Percentiles rank a stretch among this genome's conserved stretches.
phyloP scores from a whole-genome alignment of 139 green algal species.

The Auxenochlorella pyrenoidosa region DNA sequence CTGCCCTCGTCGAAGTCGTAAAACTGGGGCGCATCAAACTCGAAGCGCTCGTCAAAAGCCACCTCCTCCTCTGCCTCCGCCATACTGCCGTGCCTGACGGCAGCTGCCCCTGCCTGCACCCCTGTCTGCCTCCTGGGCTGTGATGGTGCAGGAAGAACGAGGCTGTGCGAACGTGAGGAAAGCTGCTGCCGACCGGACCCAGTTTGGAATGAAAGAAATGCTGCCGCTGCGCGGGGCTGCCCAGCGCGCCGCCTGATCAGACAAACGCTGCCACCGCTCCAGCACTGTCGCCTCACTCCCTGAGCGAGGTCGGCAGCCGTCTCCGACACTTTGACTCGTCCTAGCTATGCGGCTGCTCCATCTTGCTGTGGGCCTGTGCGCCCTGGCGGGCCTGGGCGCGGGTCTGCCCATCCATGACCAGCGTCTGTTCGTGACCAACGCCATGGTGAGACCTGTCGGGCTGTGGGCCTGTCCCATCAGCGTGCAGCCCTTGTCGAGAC shows the following conservation, averaged over 20 bases:
- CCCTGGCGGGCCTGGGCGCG: neutral
- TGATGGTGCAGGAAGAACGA: neutral
- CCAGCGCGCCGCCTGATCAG: neutral
- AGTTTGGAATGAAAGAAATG: neutral
- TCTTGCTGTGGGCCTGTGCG: neutral
- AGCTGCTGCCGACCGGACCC: too few species aligned
- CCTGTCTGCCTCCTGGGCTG: neutral
- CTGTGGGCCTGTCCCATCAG: neutral
- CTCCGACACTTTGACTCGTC: neutral
- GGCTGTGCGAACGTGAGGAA: too few species aligned
- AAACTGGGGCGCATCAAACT: constrained; percentile 67
- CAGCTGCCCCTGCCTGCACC: neutral
- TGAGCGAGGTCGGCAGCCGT: neutral
- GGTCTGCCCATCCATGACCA: constrained; percentile 16
- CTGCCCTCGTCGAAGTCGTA: constrained; percentile 62
- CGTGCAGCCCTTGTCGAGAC: neutral
- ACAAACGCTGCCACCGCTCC: too few species aligned
- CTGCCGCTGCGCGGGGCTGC: neutral
- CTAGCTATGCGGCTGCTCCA: neutral
- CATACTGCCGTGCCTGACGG: neutral
- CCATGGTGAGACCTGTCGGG: constrained; percentile 27
- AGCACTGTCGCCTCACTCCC: neutral
- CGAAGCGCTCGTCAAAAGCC: constrained; percentile 41
- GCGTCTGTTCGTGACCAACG: constrained; percentile 30
- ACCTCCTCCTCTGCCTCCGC: neutral